Percentiles rank a stretch among this genome's conserved stretches.
These are phyloP conservation scores for Tricholoma saponaceum DNA, from an alignment of 768 basidiomycete genomes.

Conservation along the genomic window DNA sequence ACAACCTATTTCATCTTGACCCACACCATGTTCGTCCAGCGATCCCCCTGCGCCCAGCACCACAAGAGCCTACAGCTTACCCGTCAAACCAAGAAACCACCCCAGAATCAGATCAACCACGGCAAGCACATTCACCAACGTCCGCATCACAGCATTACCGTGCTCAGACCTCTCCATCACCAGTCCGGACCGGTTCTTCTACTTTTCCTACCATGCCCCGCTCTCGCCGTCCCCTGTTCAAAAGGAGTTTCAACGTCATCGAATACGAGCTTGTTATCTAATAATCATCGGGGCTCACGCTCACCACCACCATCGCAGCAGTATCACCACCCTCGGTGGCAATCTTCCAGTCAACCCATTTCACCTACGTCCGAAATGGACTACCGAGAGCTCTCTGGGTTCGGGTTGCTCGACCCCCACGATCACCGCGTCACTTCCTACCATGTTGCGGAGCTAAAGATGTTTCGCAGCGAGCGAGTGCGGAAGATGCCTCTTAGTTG, in stretches of 20 bases:
- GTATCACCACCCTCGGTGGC: conserved; percentile 12
- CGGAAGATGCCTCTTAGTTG: conserved; percentile 91
- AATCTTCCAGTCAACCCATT: conserved; percentile 29
- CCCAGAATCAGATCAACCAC: conserved; percentile 18
- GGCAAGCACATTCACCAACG: conserved; percentile 8
- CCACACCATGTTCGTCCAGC: conserved; percentile 77
- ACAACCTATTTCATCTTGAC: conserved; percentile 81
- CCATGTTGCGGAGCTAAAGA: conserved; percentile 64
- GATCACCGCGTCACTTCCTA: conserved; percentile 75
- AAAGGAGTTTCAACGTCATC: conserved; percentile 48
- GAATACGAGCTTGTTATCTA: conserved; percentile 21
- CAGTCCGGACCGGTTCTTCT: conserved; percentile 50
- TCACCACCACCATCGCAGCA: conserved; percentile 20
- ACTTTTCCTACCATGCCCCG: conserved; percentile 51
- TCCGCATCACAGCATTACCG: conserved; percentile 26
- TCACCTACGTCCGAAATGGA: conserved; percentile 21
- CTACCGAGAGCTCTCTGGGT: conserved; percentile 14
- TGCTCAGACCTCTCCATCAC: conserved; percentile 46
- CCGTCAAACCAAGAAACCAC: conserved; percentile 25
- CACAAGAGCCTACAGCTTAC: conserved; percentile 13
- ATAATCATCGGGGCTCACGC: conserved; percentile 9
- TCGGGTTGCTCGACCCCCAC: conserved; percentile 38
- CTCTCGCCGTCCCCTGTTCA: conserved; percentile 63
- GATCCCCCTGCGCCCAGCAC: conserved; percentile 57
- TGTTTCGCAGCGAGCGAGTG: conserved; percentile 97